phyloP scores from a whole-genome alignment of 768 basidiomycete species.

The Termitomyces sp. region DNA sequence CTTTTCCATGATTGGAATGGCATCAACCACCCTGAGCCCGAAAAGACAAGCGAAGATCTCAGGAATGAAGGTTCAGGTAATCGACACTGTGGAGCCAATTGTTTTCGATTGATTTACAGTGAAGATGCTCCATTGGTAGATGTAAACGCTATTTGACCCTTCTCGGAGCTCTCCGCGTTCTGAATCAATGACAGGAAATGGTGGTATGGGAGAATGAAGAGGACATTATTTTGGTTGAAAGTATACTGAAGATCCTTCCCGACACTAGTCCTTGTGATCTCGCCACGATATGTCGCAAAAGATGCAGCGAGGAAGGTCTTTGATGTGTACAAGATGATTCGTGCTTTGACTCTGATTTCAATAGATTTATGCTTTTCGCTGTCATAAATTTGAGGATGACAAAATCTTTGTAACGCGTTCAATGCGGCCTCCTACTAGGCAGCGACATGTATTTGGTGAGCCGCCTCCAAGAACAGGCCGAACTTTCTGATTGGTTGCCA shows the following conservation, averaged over 20 bases:
- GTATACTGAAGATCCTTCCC: slow-evolving; percentile 36
- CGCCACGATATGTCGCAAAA: slow-evolving; percentile 38
- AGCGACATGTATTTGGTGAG: not conserved
- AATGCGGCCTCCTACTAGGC: not conserved
- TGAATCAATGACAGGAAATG: slow-evolving; percentile 8
- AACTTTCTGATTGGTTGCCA: not conserved
- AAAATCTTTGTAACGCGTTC: not conserved
- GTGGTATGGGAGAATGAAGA: slow-evolving; percentile 20
- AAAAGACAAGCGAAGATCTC: slow-evolving; percentile 9
- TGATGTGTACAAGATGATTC: slow-evolving; percentile 12
- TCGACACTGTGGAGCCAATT: slow-evolving; percentile 14
- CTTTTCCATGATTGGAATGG: not conserved
- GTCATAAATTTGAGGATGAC: slow-evolving; percentile 1
- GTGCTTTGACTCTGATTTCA: slow-evolving; percentile 11
- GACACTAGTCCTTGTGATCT: slow-evolving; percentile 45
- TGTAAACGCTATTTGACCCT: not conserved
- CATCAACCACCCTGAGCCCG: slow-evolving; percentile 11
- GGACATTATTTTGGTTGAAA: slow-evolving; percentile 22
- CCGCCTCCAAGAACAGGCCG: not conserved
- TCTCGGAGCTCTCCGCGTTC: not conserved
- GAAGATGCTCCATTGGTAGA: slow-evolving; percentile 5
- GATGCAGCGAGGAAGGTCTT: slow-evolving; percentile 33
- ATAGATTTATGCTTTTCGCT: slow-evolving; percentile 20
- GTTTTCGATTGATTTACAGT: slow-evolving; percentile 13
- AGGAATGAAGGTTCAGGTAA: not conserved